phyloP scores from a whole-genome alignment of 2,329 filamentous ascomycete genomes.

The Aureobasidium sp. region DNA sequence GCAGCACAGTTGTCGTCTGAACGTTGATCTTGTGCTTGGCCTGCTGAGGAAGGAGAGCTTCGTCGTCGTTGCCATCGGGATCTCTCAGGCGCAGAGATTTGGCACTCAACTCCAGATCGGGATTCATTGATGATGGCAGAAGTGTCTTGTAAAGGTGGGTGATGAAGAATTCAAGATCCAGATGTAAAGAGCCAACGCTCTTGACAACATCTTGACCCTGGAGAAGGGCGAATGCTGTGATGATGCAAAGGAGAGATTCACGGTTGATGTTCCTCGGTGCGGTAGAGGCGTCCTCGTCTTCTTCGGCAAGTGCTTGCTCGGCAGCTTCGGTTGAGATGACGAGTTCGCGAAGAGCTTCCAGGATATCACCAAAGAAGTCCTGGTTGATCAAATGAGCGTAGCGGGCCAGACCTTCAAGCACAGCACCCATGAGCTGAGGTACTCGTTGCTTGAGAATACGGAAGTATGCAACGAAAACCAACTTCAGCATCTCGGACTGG shows the following conservation, averaged over 20 bases:
- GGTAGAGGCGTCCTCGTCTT: conserved; percentile 34
- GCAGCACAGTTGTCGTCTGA: conserved; percentile 85
- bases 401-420: conserved; percentile 85
- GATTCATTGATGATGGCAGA: conserved; percentile 66
- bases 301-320: conserved; percentile 40
- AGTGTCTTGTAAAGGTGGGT: conserved; percentile 86
- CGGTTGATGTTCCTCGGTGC: conserved; percentile 65
- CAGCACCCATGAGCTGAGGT: conserved; percentile 87
- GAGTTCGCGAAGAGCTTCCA: conserved; percentile 89
- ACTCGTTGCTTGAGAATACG: conserved; percentile 78
- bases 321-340: conserved; percentile 60
- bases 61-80: conserved; percentile 10
- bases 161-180: conserved; percentile 93
- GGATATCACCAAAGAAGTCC: conserved; percentile 93
- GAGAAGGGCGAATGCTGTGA: conserved; percentile 92
- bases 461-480: conserved; percentile 94
- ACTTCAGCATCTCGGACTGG: conserved; percentile 90
- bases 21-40: conserved; percentile 70
- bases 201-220: conserved; percentile 89
- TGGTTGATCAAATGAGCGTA: conserved; percentile 98
- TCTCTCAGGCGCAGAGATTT: conserved; percentile 35
- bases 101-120: conserved; percentile 75
- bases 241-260: conserved; percentile 85
- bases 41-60: conserved; percentile 19
- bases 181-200: conserved; percentile 68